Percentiles rank a stretch among this genome's conserved stretches.
Evolutionary conservation across 495 filamentous ascomycete genomes (phyloP).

Genomic region (Podospora anserina): DNA sequence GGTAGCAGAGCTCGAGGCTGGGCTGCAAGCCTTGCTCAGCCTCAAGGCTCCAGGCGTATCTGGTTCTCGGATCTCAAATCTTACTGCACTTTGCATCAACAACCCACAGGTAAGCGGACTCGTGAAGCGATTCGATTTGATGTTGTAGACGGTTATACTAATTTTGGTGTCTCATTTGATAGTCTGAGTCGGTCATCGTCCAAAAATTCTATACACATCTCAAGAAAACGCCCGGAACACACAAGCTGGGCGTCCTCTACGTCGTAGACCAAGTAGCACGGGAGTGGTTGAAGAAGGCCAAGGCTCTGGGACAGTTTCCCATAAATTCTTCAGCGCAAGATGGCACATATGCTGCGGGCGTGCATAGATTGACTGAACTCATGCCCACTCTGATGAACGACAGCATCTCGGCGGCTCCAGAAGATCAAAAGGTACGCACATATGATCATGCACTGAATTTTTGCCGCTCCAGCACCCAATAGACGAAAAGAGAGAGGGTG

Average conservation of each 20-base stretch:
- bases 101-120: slow-evolving; percentile 82
- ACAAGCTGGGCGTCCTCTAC: slow-evolving; percentile 99
- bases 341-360: slow-evolving; percentile 91
- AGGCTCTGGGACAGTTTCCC: slow-evolving; percentile 70
- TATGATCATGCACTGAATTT: slow-evolving; percentile 19
- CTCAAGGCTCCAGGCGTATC: slow-evolving; percentile 93
- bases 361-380: slow-evolving; percentile 93
- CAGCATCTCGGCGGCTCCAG: slow-evolving; percentile 81
- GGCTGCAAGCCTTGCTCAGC: slow-evolving; percentile 84
- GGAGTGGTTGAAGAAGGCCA: slow-evolving; percentile 95
- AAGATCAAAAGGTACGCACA: slow-evolving; percentile 96
- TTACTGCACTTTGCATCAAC: slow-evolving; percentile 79
- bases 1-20: slow-evolving; percentile 85
- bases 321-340: slow-evolving; percentile 72
- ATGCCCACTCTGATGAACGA: slow-evolving; percentile 93
- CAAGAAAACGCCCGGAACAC: slow-evolving; percentile 89
- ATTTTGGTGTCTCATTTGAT: slow-evolving; percentile 28
- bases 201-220: slow-evolving; percentile 96
- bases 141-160: slow-evolving; percentile 26
- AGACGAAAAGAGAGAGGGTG: not conserved
- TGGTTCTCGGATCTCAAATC: slow-evolving; percentile 78
- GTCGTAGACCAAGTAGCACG: slow-evolving; percentile 99
- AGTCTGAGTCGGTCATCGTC: slow-evolving; percentile 94
- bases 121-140: not conserved
- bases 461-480: not conserved